A percentile compares a stretch with the other conserved stretches of the same genome.
These are phyloP conservation scores for Ceratopteris richardii DNA, from an alignment of 75 land plant species.

Conservation along the genomic window DNA sequence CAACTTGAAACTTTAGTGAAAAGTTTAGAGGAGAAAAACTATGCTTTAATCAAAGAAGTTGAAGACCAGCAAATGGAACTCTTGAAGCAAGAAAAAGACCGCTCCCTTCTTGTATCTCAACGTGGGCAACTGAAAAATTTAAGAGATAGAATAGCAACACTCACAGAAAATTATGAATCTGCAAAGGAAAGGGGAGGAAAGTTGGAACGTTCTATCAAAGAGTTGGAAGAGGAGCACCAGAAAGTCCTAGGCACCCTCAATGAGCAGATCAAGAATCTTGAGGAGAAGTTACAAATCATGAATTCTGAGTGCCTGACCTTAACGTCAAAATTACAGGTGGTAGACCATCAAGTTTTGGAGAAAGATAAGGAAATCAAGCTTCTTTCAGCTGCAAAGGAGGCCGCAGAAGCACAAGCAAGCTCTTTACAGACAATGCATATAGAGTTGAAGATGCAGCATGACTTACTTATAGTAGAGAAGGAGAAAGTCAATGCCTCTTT, in stretches of 20 bases:
- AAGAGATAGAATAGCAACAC: background rate
- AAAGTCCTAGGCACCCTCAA: background rate
- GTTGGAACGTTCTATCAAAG: background rate
- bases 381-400: background rate
- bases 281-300: background rate
- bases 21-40: slow-evolving; percentile 1
- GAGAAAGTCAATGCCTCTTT: slow-evolving; percentile 3
- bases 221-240: background rate
- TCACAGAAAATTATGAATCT: background rate
- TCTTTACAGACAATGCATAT: background rate
- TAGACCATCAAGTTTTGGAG: background rate
- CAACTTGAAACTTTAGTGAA: background rate
- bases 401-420: background rate
- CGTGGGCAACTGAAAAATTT: background rate
- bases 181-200: background rate
- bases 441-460: background rate
- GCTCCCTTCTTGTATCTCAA: background rate
- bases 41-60: background rate
- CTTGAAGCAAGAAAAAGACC: slow-evolving; percentile 3
- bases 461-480: background rate
- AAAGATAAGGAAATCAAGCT: background rate
- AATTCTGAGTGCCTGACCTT: background rate
- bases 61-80: too few relatives aligned
- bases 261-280: background rate
- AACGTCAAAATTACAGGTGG: background rate